A percentile compares a stretch with the other conserved stretches of the same genome.
phyloP scores from a whole-genome alignment of 768 basidiomycete genomes.

The Phaeotremella fagi region DNA sequence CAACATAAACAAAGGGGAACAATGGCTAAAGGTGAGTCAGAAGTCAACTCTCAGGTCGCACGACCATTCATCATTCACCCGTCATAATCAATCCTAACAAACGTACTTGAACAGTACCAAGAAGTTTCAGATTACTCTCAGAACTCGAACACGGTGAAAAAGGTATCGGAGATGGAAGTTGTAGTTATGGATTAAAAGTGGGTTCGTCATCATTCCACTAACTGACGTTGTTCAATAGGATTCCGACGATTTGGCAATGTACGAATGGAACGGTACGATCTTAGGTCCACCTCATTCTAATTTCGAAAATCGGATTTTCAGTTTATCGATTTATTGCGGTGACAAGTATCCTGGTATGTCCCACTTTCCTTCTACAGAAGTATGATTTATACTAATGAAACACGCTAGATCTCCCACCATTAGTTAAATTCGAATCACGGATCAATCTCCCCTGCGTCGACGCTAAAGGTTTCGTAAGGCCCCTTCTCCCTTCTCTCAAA shows the following conservation, averaged over 20 bases:
- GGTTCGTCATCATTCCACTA: not conserved
- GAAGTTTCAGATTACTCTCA: slow-evolving; percentile 93
- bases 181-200: slow-evolving; percentile 85
- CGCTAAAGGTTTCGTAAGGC: slow-evolving; percentile 57
- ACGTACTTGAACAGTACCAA: slow-evolving; percentile 62
- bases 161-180: slow-evolving; percentile 95
- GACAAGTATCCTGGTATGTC: slow-evolving; percentile 47
- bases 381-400: not conserved
- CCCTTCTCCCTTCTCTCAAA: not conserved
- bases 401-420: slow-evolving; percentile 63
- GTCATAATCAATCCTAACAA: not conserved
- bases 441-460: slow-evolving; percentile 93
- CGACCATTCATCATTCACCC: too few relatives aligned
- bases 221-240: slow-evolving; percentile 51
- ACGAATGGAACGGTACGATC: slow-evolving; percentile 97
- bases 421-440: slow-evolving; percentile 75
- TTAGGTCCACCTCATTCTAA: slow-evolving; percentile 98
- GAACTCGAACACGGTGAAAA: slow-evolving; percentile 99
- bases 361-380: not conserved
- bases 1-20: too few relatives aligned
- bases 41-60: too few relatives aligned
- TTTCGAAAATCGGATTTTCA: slow-evolving; percentile 98
- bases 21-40: slow-evolving; percentile 4
- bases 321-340: slow-evolving; percentile 81
- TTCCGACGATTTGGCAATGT: slow-evolving; percentile 94